Evolutionary conservation across 2,329 filamentous ascomycete genomes (phyloP).

Genomic region (Fusarium oligoseptatum): DNA sequence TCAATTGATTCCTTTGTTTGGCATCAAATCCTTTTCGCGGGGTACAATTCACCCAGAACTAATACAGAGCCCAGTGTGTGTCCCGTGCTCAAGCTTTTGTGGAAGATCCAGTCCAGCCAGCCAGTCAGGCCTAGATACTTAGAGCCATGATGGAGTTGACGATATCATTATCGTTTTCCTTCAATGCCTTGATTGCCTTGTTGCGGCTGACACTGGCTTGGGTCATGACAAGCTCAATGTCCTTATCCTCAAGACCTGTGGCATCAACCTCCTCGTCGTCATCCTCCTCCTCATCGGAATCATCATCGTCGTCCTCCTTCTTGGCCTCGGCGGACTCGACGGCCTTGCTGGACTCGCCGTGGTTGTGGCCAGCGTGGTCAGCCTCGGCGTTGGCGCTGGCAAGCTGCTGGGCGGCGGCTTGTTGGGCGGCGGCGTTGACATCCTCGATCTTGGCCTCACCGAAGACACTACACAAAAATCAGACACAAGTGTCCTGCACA

Average conservation of each 20-base stretch:
- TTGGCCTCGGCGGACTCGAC: constrained; percentile 73
- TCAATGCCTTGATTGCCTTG: constrained; percentile 98
- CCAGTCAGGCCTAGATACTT: constrained; percentile 72
- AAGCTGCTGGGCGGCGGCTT: constrained; percentile 94
- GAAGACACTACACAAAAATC: constrained; percentile 80
- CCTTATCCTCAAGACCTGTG: constrained; percentile 95
- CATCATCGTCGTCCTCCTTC: constrained; percentile 87
- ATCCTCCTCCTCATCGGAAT: constrained; percentile 84
- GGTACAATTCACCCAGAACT: constrained; percentile 44
- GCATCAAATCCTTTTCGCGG: constrained; percentile 47
- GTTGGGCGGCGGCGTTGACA: constrained; percentile 97
- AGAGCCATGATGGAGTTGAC: constrained; percentile 99
- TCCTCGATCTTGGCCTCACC: constrained; percentile 99
- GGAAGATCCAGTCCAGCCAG: constrained; percentile 39
- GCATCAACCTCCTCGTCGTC: constrained; percentile 97
- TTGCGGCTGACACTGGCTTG: constrained; percentile 97
- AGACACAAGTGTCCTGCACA: neutral
- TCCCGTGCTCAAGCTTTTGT: constrained; percentile 46
- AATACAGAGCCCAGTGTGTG: constrained; percentile 49
- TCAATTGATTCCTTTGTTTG: constrained; percentile 47
- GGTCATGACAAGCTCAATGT: constrained; percentile 99
- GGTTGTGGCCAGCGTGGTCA: constrained; percentile 79
- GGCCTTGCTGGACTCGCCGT: constrained; percentile 76
- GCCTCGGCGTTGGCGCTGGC: constrained; percentile 76
- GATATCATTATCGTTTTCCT: constrained; percentile 99